Evolutionary conservation across 2,329 filamentous ascomycete genomes (phyloP).

Genomic region (Colletotrichum navitas): DNA sequence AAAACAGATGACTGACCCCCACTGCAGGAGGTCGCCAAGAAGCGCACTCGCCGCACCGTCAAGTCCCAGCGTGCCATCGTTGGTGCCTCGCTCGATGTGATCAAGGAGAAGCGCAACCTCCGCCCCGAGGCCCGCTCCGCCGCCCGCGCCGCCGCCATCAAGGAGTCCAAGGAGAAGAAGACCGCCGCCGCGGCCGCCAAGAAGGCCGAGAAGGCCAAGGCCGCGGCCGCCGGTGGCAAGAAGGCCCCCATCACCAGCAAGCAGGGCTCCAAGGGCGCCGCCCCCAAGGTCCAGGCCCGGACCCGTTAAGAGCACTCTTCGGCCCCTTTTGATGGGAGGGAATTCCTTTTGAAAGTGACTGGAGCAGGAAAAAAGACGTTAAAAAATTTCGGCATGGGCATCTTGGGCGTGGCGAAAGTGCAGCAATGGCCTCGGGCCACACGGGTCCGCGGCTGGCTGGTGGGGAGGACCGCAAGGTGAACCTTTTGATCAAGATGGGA

Average conservation of each 20-base stretch:
- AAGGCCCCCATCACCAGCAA: constrained; percentile 88
- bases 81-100: constrained; percentile 98
- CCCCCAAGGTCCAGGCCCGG: constrained; percentile 86
- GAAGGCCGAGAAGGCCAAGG: constrained; percentile 99
- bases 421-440: constrained; percentile 4
- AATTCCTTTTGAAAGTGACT: constrained; percentile 27
- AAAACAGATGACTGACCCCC: constrained; percentile 54
- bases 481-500: constrained; percentile 27
- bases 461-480: constrained; percentile 24
- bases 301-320: constrained; percentile 75
- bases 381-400: constrained; percentile 11
- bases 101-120: constrained; percentile 97
- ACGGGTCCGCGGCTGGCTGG: constrained; percentile 14
- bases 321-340: constrained; percentile 13
- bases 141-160: constrained; percentile 90
- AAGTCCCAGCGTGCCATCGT: constrained; percentile 99
- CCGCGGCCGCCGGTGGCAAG: constrained; percentile 82
- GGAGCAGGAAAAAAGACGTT: constrained; percentile 8
- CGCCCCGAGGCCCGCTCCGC: constrained; percentile 96
- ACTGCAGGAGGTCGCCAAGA: constrained; percentile 97
- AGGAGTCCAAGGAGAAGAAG: constrained; percentile 99
- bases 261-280: constrained; percentile 94
- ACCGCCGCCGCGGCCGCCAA: constrained; percentile 86
- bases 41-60: constrained; percentile 97
- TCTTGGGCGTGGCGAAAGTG: constrained; percentile 10